These are phyloP conservation scores for Candida andamanensis DNA, from an alignment of 805 yeast genomes.

Conservation along the genomic window DNA sequence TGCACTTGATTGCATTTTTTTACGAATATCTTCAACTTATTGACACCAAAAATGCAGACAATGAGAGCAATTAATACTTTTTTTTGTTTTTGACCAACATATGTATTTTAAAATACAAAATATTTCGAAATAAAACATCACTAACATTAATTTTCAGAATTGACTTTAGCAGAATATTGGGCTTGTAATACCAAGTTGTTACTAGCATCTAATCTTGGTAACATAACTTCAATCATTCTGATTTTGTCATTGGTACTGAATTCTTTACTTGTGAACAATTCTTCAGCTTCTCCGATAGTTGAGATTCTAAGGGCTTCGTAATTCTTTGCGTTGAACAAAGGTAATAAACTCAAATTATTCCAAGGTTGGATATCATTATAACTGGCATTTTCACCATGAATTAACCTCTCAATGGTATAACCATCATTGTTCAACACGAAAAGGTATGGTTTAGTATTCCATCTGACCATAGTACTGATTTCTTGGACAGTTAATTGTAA, in stretches of 20 bases:
- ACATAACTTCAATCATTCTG: conserved; percentile 63
- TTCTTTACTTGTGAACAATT: conserved; percentile 39
- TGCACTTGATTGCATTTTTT: conserved; percentile 31
- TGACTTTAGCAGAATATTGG: conserved; percentile 25
- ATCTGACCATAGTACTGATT: conserved; percentile 32
- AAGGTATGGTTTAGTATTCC: conserved; percentile 30
- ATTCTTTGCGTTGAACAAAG: conserved; percentile 54
- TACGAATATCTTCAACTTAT: conserved; percentile 44
- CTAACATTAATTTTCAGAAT: conserved; percentile 14
- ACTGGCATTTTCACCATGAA: conserved; percentile 33
- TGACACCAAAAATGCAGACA: conserved; percentile 17
- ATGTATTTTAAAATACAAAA: too few relatives aligned
- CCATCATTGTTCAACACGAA: conserved; percentile 39
- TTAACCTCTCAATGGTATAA: conserved; percentile 36
- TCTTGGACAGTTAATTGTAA: conserved; percentile 40
- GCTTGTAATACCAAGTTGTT: conserved; percentile 45
- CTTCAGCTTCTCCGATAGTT: conserved; percentile 55
- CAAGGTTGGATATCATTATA: conserved; percentile 56
- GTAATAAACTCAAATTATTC: conserved; percentile 56
- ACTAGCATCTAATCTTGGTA: conserved; percentile 69
- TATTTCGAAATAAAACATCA: too few relatives aligned
- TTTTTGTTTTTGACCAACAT: too few relatives aligned
- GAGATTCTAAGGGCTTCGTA: conserved; percentile 52
- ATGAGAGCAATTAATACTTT: too few relatives aligned
- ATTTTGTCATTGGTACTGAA: conserved; percentile 55